Percentiles rank a stretch among this genome's conserved stretches.
phyloP scores from a whole-genome alignment of 805 yeast genomes.

The Starmerella kuoi region DNA sequence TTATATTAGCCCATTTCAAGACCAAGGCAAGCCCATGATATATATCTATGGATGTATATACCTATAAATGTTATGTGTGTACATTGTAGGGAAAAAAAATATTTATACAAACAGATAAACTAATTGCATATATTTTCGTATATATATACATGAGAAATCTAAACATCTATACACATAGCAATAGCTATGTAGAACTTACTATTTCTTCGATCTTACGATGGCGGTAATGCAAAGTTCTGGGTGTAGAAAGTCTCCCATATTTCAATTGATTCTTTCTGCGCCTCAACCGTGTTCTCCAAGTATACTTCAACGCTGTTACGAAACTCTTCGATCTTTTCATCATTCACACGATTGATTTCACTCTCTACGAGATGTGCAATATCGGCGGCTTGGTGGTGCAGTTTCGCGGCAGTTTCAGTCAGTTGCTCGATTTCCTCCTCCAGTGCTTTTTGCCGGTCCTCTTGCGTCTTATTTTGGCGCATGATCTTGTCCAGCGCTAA shows the following conservation, averaged over 20 bases:
- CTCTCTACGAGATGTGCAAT: conserved; percentile 53
- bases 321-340: conserved; percentile 68
- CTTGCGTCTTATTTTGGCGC: conserved; percentile 40
- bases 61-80: too few species aligned
- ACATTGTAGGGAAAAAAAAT: too few species aligned
- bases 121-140: too few species aligned
- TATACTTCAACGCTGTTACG: conserved; percentile 81
- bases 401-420: conserved; percentile 41
- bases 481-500: conserved; percentile 36
- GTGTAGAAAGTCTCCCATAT: conserved; percentile 47
- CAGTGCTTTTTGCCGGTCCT: conserved; percentile 48
- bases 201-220: too few species aligned
- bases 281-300: conserved; percentile 79
- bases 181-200: too few species aligned
- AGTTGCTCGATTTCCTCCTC: conserved; percentile 48
- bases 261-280: conserved; percentile 67
- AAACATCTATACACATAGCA: too few species aligned
- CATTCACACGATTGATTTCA: conserved; percentile 59
- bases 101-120: too few species aligned
- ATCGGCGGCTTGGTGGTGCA: conserved; percentile 48
- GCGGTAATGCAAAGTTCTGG: conserved; percentile 13
- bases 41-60: too few species aligned
- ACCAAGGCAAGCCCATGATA: too few species aligned
- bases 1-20: too few species aligned
- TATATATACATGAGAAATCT: too few species aligned